These are phyloP conservation scores for Hypoxylon sp. DNA, from an alignment of 2,329 filamentous ascomycete genomes.

Conservation along the genomic window DNA sequence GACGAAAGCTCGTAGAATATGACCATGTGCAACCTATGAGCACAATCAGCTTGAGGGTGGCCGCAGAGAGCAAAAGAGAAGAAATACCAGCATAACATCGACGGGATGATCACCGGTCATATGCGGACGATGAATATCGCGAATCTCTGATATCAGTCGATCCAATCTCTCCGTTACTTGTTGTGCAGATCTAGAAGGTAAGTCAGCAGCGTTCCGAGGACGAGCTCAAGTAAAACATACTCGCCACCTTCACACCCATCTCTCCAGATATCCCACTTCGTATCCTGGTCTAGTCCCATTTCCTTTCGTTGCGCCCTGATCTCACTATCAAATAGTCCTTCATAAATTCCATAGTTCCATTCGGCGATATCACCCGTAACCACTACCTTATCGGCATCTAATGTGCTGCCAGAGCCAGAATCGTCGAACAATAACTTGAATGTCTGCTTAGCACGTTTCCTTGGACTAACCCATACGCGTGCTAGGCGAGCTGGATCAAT, in stretches of 20 bases:
- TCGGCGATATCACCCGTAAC: background rate
- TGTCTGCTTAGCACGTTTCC: background rate
- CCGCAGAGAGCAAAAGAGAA: too few relatives aligned
- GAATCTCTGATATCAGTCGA: background rate
- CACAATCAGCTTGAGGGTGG: too few relatives aligned
- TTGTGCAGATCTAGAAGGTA: background rate
- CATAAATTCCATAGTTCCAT: background rate
- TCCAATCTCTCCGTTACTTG: background rate
- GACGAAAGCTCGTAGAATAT: too few relatives aligned
- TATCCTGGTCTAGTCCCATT: background rate
- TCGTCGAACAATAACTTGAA: background rate
- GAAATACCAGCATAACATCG: too few relatives aligned
- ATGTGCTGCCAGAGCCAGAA: background rate
- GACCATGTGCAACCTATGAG: too few relatives aligned
- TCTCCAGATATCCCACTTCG: background rate
- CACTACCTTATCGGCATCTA: background rate
- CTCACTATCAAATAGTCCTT: background rate
- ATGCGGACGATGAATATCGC: too few relatives aligned
- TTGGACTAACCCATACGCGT: background rate
- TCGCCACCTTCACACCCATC: background rate
- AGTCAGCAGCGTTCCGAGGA: background rate
- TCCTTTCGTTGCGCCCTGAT: background rate
- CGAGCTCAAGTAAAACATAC: background rate
- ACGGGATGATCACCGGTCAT: too few relatives aligned
- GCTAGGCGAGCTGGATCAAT: background rate